Evolutionary conservation across 495 filamentous ascomycete species (phyloP), one percentile per base, ranked within the genome.

Genomic region (Pseudevernia furfuracea): DNA sequence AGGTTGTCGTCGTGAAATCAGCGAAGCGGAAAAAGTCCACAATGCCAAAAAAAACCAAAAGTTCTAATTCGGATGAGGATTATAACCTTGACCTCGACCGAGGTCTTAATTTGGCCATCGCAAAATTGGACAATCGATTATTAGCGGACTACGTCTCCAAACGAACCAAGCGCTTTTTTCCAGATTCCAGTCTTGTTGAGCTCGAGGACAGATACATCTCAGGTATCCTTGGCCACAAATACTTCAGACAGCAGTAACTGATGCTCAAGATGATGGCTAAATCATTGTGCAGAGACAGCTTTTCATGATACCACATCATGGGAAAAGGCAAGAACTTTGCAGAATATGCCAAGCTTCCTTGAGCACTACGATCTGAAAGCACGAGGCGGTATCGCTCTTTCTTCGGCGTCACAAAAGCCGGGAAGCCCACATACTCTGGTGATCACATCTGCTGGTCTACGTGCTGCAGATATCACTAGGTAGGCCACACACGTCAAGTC

Each of bases 91-190:
- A 87, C 64, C 68, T 82, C 15, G 81, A 88, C 63, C 74, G 78
- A n/a, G 84, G 85, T n/a, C 75, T 96, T 62, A 93, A 97, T 74
- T 82, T 82, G 67, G 86, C 88, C 0, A 90, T 97, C 72, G 84
- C 85, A 36, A 81, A 84, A 41, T 89, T 98, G 86, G 89, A 96
- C 67, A 86, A 82, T 57, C 81, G 83, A 62, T 77, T 97, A 43
- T 73, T 96, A n/a, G 89, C 92, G 0, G 94, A 97, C 73, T 85
- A 96, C 72, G 75, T 96, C 64, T 86, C 85, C n/a, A 85, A 93
- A 70, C 84, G 87, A 69, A 87, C 86, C 46, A 84, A 82, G 68
- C 81, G 85, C n/a, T 92, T 89, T 68, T 87, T 90, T 37, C 86
- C 84, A 43, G 84, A 92, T 55, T 72, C 97, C 58, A 96, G 87